phyloP scores from a whole-genome alignment of 139 green algal genomes.

The Chlorella ohadii region DNA sequence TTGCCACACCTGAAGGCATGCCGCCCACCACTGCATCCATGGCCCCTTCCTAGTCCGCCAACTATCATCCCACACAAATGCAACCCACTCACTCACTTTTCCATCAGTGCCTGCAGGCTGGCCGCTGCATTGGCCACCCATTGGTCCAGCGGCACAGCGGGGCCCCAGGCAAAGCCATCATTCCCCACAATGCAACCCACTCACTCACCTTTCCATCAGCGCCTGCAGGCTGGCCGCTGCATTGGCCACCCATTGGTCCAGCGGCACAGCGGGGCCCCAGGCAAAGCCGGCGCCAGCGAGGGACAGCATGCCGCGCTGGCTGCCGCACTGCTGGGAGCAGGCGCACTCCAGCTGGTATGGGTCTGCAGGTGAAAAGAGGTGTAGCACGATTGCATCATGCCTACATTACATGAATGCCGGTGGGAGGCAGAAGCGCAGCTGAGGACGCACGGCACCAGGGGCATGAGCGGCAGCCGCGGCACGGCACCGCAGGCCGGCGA shows the following conservation, averaged over 20 bases:
- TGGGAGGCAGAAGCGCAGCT: too few species aligned
- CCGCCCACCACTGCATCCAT: too few species aligned
- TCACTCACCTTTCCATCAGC: too few species aligned
- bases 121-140: conserved; percentile 3
- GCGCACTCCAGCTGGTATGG: conserved; percentile 12
- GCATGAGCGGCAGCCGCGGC: not conserved
- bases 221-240: conserved; percentile 5
- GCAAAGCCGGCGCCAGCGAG: not conserved
- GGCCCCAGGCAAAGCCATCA: conserved; percentile 18
- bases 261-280: conserved; percentile 4
- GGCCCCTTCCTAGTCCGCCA: too few species aligned
- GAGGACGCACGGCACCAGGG: too few species aligned
- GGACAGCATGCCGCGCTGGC: conserved; percentile 32
- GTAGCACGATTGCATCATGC: too few species aligned
- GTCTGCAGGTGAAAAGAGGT: not conserved
- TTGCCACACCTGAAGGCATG: too few species aligned
- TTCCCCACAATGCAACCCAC: too few species aligned
- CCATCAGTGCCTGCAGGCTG: conserved; percentile 23
- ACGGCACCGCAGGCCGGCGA: not conserved
- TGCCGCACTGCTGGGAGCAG: not conserved
- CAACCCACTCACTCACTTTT: too few species aligned
- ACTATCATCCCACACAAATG: too few species aligned
- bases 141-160: not conserved
- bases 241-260: conserved; percentile 10
- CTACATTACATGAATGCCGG: too few species aligned